These are phyloP conservation scores for Notholithocarpus densiflorus DNA, from an alignment of 306 rosid genomes.

Conservation along the genomic window DNA sequence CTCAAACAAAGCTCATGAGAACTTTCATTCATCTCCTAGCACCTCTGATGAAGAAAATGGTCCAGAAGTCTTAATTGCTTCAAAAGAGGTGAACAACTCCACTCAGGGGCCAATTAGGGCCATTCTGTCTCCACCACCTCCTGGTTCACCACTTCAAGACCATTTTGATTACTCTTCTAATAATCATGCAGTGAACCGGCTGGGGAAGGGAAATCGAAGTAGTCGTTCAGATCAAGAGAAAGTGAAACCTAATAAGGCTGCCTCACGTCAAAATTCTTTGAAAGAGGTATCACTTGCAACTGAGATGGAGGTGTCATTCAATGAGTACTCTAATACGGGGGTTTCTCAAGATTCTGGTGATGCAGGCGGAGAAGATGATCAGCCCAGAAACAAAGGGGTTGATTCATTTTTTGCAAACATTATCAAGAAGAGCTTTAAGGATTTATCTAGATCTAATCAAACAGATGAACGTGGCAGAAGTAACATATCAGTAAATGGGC, in stretches of 20 bases:
- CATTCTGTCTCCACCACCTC: constrained; percentile 53
- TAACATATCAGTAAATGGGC: constrained; percentile 71
- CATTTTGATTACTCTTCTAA: constrained; percentile 60
- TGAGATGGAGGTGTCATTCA: constrained; percentile 81
- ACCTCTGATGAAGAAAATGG: constrained; percentile 75
- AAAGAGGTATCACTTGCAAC: constrained; percentile 75
- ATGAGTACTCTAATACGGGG: constrained; percentile 67
- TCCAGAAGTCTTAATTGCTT: constrained; percentile 44
- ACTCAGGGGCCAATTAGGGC: constrained; percentile 41
- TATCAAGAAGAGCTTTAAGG: constrained; percentile 77
- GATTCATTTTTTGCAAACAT: constrained; percentile 77
- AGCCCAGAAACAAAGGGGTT: constrained; percentile 56
- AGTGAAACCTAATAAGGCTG: constrained; percentile 55
- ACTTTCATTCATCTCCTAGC: constrained; percentile 63
- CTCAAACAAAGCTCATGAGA: constrained; percentile 61
- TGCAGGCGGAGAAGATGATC: constrained; percentile 62
- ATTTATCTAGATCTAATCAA: constrained; percentile 54
- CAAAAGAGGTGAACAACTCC: constrained; percentile 41
- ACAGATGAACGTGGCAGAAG: constrained; percentile 44
- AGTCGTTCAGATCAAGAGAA: constrained; percentile 75
- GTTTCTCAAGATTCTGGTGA: constrained; percentile 74
- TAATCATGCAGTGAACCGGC: constrained; percentile 49
- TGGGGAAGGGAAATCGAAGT: constrained; percentile 72
- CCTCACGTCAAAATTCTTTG: constrained; percentile 69
- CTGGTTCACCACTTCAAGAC: constrained; percentile 78